These are phyloP conservation scores for Fomitiporia mediterranea DNA, from an alignment of 1,284 basidiomycete genomes.

Conservation along the genomic window DNA sequence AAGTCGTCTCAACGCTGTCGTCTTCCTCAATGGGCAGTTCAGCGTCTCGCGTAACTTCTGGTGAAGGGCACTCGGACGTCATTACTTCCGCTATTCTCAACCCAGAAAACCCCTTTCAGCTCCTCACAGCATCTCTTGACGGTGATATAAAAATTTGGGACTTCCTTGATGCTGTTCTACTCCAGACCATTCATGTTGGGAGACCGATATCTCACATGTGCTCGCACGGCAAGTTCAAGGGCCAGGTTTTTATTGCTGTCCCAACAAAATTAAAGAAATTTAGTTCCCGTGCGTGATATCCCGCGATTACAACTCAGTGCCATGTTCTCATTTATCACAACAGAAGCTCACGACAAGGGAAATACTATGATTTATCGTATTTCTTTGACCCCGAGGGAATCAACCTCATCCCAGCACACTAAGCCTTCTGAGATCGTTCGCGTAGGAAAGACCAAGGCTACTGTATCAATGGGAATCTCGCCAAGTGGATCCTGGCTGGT, in stretches of 20 bases:
- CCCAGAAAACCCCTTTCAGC: slow-evolving; percentile 85
- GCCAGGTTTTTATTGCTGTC: slow-evolving; percentile 66
- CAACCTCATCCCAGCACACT: slow-evolving; percentile 39
- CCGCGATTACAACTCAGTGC: slow-evolving; percentile 16
- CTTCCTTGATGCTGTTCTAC: slow-evolving; percentile 79
- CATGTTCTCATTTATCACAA: slow-evolving; percentile 12
- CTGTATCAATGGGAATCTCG: slow-evolving; percentile 66
- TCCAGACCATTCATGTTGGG: slow-evolving; percentile 68
- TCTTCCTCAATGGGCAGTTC: slow-evolving; percentile 30
- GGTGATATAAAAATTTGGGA: slow-evolving; percentile 91
- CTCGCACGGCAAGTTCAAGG: slow-evolving; percentile 61
- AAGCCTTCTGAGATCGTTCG: slow-evolving; percentile 48
- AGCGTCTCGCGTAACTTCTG: slow-evolving; percentile 35
- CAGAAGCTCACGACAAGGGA: slow-evolving; percentile 33
- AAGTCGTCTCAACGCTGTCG: slow-evolving; percentile 77
- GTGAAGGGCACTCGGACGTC: slow-evolving; percentile 43
- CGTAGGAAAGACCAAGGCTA: slow-evolving; percentile 67
- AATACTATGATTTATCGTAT: slow-evolving; percentile 56
- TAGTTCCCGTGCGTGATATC: slow-evolving; percentile 13
- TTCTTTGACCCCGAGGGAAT: slow-evolving; percentile 48
- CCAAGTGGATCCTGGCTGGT: slow-evolving; percentile 81
- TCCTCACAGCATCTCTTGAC: slow-evolving; percentile 83
- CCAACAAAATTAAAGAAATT: slow-evolving; percentile 31
- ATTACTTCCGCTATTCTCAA: slow-evolving; percentile 79
- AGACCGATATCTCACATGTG: slow-evolving; percentile 74